A percentile compares a stretch with the other conserved stretches of the same genome.
Conservation (phyloP, 768 basidiomycete species). For the Gloeopeniophorella convolvens region DNA sequence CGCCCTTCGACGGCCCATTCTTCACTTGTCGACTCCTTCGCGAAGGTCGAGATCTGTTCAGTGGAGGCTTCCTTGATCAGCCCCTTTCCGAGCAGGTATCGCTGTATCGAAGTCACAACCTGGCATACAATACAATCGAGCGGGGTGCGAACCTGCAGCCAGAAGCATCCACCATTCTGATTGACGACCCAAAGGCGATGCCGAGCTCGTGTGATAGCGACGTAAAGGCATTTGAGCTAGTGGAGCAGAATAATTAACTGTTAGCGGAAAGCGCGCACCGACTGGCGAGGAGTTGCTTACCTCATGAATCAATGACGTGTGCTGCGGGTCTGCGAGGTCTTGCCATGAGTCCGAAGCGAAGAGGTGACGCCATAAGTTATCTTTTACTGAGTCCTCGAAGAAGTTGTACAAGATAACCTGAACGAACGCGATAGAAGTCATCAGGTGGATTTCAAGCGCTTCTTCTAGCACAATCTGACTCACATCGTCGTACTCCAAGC, state of each 20-base stretch:
- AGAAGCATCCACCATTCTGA: constrained; percentile 37
- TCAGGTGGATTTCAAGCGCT: neutral
- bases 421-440: neutral
- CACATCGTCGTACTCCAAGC: constrained; percentile 62
- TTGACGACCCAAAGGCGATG: constrained; percentile 70
- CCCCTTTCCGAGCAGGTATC: neutral
- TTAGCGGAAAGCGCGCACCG: neutral
- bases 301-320: constrained; percentile 5
- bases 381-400: constrained; percentile 56
- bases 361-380: constrained; percentile 19
- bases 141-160: constrained; percentile 40
- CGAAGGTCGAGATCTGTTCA: neutral
- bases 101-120: neutral
- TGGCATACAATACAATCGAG: constrained; percentile 12
- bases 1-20: constrained; percentile 14
- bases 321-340: neutral
- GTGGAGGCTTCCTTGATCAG: neutral
- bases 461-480: neutral
- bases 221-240: constrained; percentile 63
- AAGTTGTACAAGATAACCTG: constrained; percentile 73
- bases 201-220: constrained; percentile 63
- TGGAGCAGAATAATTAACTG: neutral
- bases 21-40: neutral
- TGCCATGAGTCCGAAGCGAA: neutral
- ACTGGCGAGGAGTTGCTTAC: constrained; percentile 1